phyloP scores from a whole-genome alignment of 2,329 filamentous ascomycete species.

The Daldinia sp. region DNA sequence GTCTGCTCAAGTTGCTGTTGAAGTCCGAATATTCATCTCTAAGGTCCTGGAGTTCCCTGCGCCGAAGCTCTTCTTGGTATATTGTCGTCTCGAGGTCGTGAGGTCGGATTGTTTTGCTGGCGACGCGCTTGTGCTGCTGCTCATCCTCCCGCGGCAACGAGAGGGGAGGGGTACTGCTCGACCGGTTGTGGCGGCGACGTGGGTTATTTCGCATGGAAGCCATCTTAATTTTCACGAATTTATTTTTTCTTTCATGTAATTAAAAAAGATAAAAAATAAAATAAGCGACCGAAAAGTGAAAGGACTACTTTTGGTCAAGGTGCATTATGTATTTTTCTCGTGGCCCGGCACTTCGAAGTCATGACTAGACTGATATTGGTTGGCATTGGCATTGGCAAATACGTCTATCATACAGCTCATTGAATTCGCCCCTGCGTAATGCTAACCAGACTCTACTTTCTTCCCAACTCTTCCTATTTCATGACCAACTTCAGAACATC shows the following conservation, averaged over 20 bases:
- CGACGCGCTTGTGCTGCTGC: neutral
- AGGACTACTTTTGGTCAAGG: neutral
- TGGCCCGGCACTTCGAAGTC: neutral
- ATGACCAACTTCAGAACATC: neutral
- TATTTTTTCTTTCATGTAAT: neutral
- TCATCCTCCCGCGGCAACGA: neutral
- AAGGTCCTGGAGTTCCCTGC: neutral
- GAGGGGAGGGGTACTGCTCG: constrained; percentile 11
- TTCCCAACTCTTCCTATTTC: neutral
- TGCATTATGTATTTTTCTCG: neutral
- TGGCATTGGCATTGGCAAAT: neutral
- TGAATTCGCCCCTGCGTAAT: neutral
- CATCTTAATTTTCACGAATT: neutral
- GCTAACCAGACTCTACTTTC: neutral
- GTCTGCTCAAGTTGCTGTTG: neutral
- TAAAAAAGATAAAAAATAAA: neutral
- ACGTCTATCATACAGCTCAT: neutral
- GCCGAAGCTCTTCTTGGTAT: constrained; percentile 15
- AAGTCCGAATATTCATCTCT: constrained; percentile 4
- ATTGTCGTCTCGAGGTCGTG: constrained; percentile 20
- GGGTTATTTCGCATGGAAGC: neutral
- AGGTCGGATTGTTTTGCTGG: neutral
- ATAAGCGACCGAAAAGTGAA: neutral
- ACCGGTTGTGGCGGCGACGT: constrained; percentile 1
- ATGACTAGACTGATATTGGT: neutral